phyloP scores from a whole-genome alignment of 768 basidiomycete genomes.

The Pulveroboletus frians region DNA sequence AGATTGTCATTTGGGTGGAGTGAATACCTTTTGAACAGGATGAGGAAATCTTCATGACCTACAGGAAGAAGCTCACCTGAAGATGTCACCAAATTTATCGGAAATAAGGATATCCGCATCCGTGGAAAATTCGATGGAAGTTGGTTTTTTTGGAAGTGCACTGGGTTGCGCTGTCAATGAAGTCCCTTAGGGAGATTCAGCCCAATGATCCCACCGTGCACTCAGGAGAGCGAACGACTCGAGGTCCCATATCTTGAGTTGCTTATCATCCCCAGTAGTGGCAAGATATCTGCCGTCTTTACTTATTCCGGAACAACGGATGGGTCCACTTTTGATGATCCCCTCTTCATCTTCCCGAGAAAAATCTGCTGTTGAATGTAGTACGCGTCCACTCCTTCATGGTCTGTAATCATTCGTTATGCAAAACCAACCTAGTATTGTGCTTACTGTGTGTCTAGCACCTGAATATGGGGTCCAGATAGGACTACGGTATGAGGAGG shows the following conservation, averaged over 20 bases:
- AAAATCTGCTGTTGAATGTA: constrained; percentile 39
- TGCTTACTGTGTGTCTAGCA: constrained; percentile 51
- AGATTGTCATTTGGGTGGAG: constrained; percentile 32
- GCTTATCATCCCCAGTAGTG: constrained; percentile 76
- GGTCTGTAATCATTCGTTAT: constrained; percentile 3
- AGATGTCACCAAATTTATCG: constrained; percentile 95
- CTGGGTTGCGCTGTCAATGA: constrained; percentile 35
- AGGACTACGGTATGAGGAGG: constrained; percentile 37
- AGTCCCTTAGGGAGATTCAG: not conserved
- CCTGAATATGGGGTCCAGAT: constrained; percentile 60
- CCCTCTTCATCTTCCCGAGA: constrained; percentile 28
- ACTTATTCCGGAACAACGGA: constrained; percentile 57
- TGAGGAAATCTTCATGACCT: not conserved
- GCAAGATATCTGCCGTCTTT: constrained; percentile 43
- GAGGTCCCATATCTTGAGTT: constrained; percentile 68
- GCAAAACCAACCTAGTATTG: not conserved
- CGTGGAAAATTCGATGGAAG: constrained; percentile 56
- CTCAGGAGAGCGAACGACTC: constrained; percentile 52
- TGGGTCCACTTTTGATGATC: constrained; percentile 46
- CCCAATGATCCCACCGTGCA: constrained; percentile 45
- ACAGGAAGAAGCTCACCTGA: constrained; percentile 46
- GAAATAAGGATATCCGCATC: constrained; percentile 70
- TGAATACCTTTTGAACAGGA: constrained; percentile 51
- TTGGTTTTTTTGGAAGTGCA: constrained; percentile 80
- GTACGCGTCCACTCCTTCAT: constrained; percentile 48